These are phyloP conservation scores for Syzygium syzygioides DNA, from an alignment of 441 rosid species.

Conservation along the genomic window DNA sequence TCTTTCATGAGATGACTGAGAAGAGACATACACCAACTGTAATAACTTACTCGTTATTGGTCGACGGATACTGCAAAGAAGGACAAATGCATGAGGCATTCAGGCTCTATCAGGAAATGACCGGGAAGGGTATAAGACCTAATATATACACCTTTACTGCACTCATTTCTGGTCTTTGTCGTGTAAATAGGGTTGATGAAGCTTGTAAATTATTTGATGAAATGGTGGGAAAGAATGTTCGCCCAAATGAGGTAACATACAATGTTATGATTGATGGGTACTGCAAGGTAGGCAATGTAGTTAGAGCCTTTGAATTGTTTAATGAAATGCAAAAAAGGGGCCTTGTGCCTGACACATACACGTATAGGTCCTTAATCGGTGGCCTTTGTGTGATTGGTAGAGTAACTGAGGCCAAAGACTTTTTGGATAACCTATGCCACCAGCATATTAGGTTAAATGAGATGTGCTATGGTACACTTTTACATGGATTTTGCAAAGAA, in stretches of 20 bases:
- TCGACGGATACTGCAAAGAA: slow-evolving; percentile 67
- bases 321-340: slow-evolving; percentile 63
- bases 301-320: slow-evolving; percentile 58
- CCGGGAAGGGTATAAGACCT: slow-evolving; percentile 56
- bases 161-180: slow-evolving; percentile 66
- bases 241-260: slow-evolving; percentile 75
- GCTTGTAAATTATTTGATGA: slow-evolving; percentile 50
- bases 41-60: slow-evolving; percentile 62
- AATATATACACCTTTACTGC: slow-evolving; percentile 64
- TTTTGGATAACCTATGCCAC: slow-evolving; percentile 57
- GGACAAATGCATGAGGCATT: slow-evolving; percentile 54
- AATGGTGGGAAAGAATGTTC: slow-evolving; percentile 47
- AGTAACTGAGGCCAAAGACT: slow-evolving; percentile 65
- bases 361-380: slow-evolving; percentile 66
- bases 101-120: slow-evolving; percentile 76
- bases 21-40: slow-evolving; percentile 63
- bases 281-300: slow-evolving; percentile 46
- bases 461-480: slow-evolving; percentile 71
- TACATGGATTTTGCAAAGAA: slow-evolving; percentile 74
- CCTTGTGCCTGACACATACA: slow-evolving; percentile 77
- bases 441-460: slow-evolving; percentile 57
- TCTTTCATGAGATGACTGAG: slow-evolving; percentile 46
- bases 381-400: slow-evolving; percentile 67
- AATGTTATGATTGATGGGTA: slow-evolving; percentile 81
- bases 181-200: slow-evolving; percentile 42